Evolutionary conservation across 805 yeast species (phyloP).

Genomic region (Nakazawaea wyomingensis): DNA sequence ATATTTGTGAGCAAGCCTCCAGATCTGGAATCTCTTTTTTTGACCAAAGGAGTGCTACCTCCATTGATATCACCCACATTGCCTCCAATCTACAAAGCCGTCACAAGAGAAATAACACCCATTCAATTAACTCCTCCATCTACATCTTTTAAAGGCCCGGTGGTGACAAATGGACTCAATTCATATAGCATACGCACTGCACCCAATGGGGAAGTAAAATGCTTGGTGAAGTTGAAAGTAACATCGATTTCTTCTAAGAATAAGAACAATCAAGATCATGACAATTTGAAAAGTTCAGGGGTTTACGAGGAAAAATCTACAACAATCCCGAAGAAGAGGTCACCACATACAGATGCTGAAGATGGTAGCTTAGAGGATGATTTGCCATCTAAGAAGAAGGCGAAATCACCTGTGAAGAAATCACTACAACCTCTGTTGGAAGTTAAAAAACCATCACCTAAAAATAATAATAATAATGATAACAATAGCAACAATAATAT

Average conservation of each 20-base stretch:
- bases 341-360: not conserved
- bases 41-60: slow-evolving; percentile 7
- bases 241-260: not conserved
- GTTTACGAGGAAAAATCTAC: not conserved
- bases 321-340: not conserved
- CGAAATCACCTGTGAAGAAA: not conserved
- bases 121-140: not conserved
- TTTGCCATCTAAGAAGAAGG: slow-evolving; percentile 1
- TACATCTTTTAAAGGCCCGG: not conserved
- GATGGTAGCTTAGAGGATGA: not conserved
- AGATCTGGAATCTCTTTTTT: slow-evolving; percentile 2
- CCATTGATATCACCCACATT: slow-evolving; percentile 10
- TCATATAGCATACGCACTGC: slow-evolving; percentile 2
- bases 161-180: slow-evolving; percentile 4
- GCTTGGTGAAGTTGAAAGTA: slow-evolving; percentile 1
- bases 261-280: not conserved
- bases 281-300: not conserved
- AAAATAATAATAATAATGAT: not conserved
- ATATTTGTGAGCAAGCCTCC: slow-evolving; percentile 3
- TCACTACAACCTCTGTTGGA: not conserved
- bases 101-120: not conserved
- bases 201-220: not conserved
- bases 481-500: not conserved
- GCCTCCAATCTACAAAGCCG: slow-evolving; percentile 4
- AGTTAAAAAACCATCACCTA: not conserved